Evolutionary conservation across 805 yeast genomes (phyloP).

Genomic region (Pichia cephalocereana): DNA sequence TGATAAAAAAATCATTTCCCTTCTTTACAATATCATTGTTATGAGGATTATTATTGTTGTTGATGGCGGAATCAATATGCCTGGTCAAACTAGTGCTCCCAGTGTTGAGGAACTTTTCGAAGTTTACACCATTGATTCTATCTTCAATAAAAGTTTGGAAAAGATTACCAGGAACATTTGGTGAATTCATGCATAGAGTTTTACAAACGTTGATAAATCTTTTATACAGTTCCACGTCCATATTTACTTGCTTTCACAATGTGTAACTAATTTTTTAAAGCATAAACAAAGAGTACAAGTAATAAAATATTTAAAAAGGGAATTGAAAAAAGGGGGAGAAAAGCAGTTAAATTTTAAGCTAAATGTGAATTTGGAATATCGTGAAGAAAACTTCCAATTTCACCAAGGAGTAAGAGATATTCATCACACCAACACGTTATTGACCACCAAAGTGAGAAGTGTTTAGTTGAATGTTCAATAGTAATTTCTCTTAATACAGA

Average conservation of each 20-base stretch:
- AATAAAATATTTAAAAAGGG: too few species aligned
- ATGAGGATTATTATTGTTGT: background rate
- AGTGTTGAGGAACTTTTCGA: background rate
- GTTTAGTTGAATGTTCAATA: constrained; percentile 39
- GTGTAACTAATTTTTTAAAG: background rate
- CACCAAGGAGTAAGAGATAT: constrained; percentile 58
- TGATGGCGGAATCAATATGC: background rate
- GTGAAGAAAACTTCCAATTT: constrained; percentile 45
- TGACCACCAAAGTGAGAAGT: constrained; percentile 71
- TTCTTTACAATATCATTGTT: background rate
- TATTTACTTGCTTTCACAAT: background rate
- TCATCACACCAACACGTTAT: constrained; percentile 71
- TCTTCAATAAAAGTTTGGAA: constrained; percentile 4
- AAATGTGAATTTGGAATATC: background rate
- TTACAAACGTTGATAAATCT: background rate
- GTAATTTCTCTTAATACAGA: constrained; percentile 56
- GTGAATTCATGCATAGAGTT: background rate
- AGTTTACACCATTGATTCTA: background rate
- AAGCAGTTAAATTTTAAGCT: background rate
- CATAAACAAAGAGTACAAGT: too few species aligned
- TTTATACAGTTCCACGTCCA: constrained; percentile 1
- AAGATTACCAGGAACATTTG: background rate
- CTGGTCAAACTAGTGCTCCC: background rate
- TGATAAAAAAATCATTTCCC: background rate
- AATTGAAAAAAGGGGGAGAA: background rate